These are phyloP conservation scores for Candida quercuum DNA, from an alignment of 805 yeast genomes.

Conservation along the genomic window DNA sequence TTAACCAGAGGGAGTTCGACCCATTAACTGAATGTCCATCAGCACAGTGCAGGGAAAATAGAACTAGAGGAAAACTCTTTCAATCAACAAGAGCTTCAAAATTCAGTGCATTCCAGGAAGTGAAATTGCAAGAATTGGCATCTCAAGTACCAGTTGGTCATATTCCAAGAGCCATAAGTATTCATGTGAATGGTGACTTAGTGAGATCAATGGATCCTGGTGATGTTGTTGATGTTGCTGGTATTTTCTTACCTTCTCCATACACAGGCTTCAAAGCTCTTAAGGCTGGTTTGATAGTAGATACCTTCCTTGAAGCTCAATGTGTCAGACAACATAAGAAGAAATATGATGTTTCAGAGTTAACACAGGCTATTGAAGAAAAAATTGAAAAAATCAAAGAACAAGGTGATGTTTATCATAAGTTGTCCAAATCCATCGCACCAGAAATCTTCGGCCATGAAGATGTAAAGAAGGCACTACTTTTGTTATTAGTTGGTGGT, in stretches of 20 bases:
- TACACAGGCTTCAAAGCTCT: constrained; percentile 94
- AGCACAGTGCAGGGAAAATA: constrained; percentile 68
- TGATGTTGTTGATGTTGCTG: constrained; percentile 88
- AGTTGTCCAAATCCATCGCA: constrained; percentile 84
- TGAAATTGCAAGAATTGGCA: constrained; percentile 88
- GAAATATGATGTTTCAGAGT: constrained; percentile 63
- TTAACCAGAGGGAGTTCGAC: constrained; percentile 72
- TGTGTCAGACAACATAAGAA: constrained; percentile 81
- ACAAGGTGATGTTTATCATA: constrained; percentile 70
- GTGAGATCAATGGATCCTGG: constrained; percentile 91
- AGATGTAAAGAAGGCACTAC: constrained; percentile 87
- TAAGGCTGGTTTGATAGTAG: constrained; percentile 89
- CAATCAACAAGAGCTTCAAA: constrained; percentile 95
- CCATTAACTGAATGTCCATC: constrained; percentile 90
- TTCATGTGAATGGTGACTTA: constrained; percentile 88
- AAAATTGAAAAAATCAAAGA: constrained; percentile 50
- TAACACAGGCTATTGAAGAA: constrained; percentile 50
- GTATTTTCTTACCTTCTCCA: constrained; percentile 89
- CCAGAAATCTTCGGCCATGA: constrained; percentile 95
- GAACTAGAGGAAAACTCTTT: constrained; percentile 81
- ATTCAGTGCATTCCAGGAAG: constrained; percentile 92
- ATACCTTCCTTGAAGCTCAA: constrained; percentile 89
- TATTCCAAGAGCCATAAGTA: constrained; percentile 81
- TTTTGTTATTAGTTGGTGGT: constrained; percentile 87
- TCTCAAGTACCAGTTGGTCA: constrained; percentile 98